Base-by-base conservation (phyloP, 1,284 basidiomycete species). In the Ustilago curta region DNA sequence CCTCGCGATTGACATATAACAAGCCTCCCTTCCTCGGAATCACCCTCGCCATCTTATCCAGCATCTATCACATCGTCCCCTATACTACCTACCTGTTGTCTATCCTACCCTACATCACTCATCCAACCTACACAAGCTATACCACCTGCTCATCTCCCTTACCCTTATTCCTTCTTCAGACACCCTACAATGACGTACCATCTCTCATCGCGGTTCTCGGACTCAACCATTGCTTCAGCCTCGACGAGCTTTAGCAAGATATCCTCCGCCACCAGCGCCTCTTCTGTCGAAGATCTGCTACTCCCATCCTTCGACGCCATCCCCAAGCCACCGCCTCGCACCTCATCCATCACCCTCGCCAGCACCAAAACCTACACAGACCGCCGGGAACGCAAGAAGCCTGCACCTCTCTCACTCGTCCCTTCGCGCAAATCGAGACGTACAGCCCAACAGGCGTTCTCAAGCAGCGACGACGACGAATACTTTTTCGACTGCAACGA, bases 171-270 rank as follows among this genome's bases (percentile, higher is more conserved):
- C 25, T 3, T 29, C n/a, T 29, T 39, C 44, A 49, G 37, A 14
- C 32, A 40, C 19, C 19, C 44, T 23, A 37, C 32, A 43, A 58
- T 59, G 57, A 37, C 32, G 25, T 35, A 48, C 29, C 50, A 40
- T 8, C 63, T 71, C 47, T 71, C 69, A 6, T 72, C 70, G 3
- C 31, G 70, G 12, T 72, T 72, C 64, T 72, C 70, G 3, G 64
- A 72, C 56, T 72, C 70, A 2, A 72, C 64, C 35, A 59, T 72
- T 29, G 70, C 70, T 14, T 67, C 70, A 8, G 55, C 63, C 5
- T 63, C 56, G 14, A 63, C 70, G 32, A 54, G 62, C 51, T 61
- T 62, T 47, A 66, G 62, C 59, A 53, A 40, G 25, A n/a, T 63
- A 37, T 62, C 59, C 1, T 51, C 50, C 8, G 63, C 51, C n/a